Base-by-base conservation (phyloP, 139 green algal genomes). In the Mesotaenium endlicherianum region DNA sequence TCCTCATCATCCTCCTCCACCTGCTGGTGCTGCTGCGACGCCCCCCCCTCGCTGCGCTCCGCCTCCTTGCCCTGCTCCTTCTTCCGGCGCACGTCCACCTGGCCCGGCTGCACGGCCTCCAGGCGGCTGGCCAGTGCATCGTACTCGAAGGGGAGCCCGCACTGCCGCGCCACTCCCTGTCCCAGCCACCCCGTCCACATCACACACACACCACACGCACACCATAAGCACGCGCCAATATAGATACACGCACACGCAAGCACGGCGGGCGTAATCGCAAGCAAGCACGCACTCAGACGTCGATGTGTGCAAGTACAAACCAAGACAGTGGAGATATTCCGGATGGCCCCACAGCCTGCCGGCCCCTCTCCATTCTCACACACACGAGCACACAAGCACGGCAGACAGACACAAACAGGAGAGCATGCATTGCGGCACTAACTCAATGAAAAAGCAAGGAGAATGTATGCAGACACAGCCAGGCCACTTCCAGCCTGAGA, bases 81-180 rank as follows among this genome's bases (percentile, higher is more conserved):
- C n/a, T n/a, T n/a, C n/a, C n/a, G n/a, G n/a, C n/a, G 20, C 43
- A 72, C 41, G 6, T 72, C 11, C 20, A 72, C 43, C 8, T 11
- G 60, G 41, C 43, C 60, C 45, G 70, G 38, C 16, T 64, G 34
- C 5, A 78, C 70, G 41, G 34, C 34, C 34, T 78, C 70, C 4
- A 78, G 5, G 47, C 70, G 70, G 6, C n/a, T 38, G 38, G 38
- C 41, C 39, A 78, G 39, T 64, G 70, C 41, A 49, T 78, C 30
- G 47, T 78, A 78, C 70, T 78, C 70, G 6, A 78, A 78, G 4
- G 14, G 41, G 5, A 78, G 34, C 41, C 16, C 4, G 20, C 49
- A 69, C 49, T 6, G 3, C 8, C 6, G 14, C 3, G 70, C 70
- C 20, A 78, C 53, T 64, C 53, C 53, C 20, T 64, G 53, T 64